These are phyloP conservation scores for Vigna reflexopilosa DNA, from an alignment of 306 rosid genomes.

Conservation along the genomic window DNA sequence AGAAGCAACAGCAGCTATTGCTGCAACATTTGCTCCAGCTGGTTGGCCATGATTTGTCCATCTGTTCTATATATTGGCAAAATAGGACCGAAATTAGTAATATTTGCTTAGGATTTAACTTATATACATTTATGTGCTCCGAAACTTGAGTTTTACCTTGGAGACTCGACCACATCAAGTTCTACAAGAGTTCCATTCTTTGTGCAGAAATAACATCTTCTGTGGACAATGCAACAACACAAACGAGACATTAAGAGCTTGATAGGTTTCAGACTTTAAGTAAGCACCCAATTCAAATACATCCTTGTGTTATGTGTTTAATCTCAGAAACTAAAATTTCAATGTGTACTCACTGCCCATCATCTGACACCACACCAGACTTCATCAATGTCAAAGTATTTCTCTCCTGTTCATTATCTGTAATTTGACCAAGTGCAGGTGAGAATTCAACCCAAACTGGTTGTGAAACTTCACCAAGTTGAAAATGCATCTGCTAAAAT, in stretches of 20 bases:
- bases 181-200: slow-evolving; percentile 72
- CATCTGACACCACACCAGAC: slow-evolving; percentile 72
- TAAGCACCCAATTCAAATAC: slow-evolving; percentile 23
- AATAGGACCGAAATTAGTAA: slow-evolving; percentile 55
- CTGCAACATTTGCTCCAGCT: slow-evolving; percentile 91
- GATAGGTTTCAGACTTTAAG: slow-evolving; percentile 21
- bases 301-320: slow-evolving; percentile 23
- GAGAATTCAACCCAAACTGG: slow-evolving; percentile 73
- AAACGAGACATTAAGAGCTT: slow-evolving; percentile 33
- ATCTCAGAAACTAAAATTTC: slow-evolving; percentile 35
- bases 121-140: slow-evolving; percentile 14
- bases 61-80: slow-evolving; percentile 71
- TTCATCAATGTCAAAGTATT: slow-evolving; percentile 51
- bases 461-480: slow-evolving; percentile 70
- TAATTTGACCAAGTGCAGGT: slow-evolving; percentile 55
- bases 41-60: slow-evolving; percentile 89
- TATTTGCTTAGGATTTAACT: slow-evolving; percentile 43
- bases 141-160: slow-evolving; percentile 70
- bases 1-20: slow-evolving; percentile 76
- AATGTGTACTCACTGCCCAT: slow-evolving; percentile 68
- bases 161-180: slow-evolving; percentile 65
- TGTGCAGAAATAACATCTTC: slow-evolving; percentile 85
- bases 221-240: slow-evolving; percentile 48
- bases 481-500: slow-evolving; percentile 71
- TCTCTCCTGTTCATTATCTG: slow-evolving; percentile 54